Base-by-base conservation (phyloP, 768 basidiomycete species). In the Pleurotus platypus region DNA sequence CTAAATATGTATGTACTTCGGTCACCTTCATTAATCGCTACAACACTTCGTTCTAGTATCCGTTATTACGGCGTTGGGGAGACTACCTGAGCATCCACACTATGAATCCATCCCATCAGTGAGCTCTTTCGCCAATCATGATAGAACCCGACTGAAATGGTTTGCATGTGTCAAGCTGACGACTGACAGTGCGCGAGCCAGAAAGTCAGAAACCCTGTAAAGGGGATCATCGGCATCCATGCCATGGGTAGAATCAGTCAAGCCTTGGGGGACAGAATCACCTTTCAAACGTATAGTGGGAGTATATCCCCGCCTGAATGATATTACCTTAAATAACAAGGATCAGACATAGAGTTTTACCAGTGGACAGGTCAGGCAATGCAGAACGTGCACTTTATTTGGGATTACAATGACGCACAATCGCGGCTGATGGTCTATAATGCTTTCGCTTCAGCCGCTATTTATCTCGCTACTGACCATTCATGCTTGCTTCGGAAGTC, bases 201-300 rank as follows among this genome's bases (percentile, higher is more conserved):
- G 39, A 12, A 9, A 5, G 56, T 70, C 78, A 58, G 78, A 1
- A 85, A 85, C 61, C 75, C 85, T n/a, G 83, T 82, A 86, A 86
- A 59, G n/a, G n/a, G n/a, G n/a, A n/a, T n/a, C n/a, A n/a, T n/a
- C n/a, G n/a, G n/a, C n/a, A n/a, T n/a, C n/a, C n/a, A n/a, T n/a
- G n/a, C n/a, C n/a, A n/a, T n/a, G n/a, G n/a, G n/a, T n/a, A n/a
- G n/a, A n/a, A n/a, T 86, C 40, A 77, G 74, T 26, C 60, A 67
- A 3, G 64, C 71, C 55, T 71, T 11, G 72, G 70, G 70, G 37
- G 40, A 55, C 27, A 6, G 11, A 16, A 12, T 37, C 5, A 35
- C 49, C 39, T 51, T 37, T 7, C 26, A 39, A 30, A 38, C 6
- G 16, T 51, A 51, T 20, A 15, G 49, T 35, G 49, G n/a, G n/a